Percentiles rank a stretch among this genome's conserved stretches.
Conservation (phyloP, 1,284 basidiomycete species). For the Pyrrhoderma lamaoense region DNA sequence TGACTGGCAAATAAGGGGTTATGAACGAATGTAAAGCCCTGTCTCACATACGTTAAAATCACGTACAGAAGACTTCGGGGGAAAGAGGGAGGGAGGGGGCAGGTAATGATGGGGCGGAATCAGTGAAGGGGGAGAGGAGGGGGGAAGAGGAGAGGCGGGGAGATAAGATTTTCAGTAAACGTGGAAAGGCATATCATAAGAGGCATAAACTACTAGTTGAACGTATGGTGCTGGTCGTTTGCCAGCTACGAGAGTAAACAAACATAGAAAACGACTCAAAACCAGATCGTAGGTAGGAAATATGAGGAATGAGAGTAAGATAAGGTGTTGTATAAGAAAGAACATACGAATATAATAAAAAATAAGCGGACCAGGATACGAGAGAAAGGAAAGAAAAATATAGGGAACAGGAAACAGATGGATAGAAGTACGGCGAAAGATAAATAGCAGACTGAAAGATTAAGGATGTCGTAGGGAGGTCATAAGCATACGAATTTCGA, state of each 20-base stretch:
- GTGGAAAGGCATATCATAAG: background rate
- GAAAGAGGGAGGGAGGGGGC: too few relatives aligned
- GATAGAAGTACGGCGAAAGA: constrained; percentile 9
- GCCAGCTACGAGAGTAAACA: too few relatives aligned
- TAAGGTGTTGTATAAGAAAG: background rate
- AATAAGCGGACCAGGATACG: background rate
- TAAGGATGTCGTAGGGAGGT: constrained; percentile 21
- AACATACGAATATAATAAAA: background rate
- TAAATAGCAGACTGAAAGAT: constrained; percentile 1
- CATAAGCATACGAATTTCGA: constrained; percentile 80
- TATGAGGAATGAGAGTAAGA: background rate
- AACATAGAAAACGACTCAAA: too few relatives aligned
- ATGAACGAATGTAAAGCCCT: too few relatives aligned
- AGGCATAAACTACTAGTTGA: background rate
- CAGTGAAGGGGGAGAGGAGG: background rate
- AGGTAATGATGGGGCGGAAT: too few relatives aligned
- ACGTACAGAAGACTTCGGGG: too few relatives aligned
- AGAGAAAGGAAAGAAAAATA: background rate
- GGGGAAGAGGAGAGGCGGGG: background rate
- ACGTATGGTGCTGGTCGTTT: background rate
- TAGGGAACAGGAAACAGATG: constrained; percentile 4
- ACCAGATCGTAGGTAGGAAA: background rate
- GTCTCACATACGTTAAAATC: too few relatives aligned
- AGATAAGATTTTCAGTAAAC: background rate
- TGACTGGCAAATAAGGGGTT: too few relatives aligned